Conservation (phyloP, 2,329 filamentous ascomycete genomes). For the Herpotrichia juniperi region DNA sequence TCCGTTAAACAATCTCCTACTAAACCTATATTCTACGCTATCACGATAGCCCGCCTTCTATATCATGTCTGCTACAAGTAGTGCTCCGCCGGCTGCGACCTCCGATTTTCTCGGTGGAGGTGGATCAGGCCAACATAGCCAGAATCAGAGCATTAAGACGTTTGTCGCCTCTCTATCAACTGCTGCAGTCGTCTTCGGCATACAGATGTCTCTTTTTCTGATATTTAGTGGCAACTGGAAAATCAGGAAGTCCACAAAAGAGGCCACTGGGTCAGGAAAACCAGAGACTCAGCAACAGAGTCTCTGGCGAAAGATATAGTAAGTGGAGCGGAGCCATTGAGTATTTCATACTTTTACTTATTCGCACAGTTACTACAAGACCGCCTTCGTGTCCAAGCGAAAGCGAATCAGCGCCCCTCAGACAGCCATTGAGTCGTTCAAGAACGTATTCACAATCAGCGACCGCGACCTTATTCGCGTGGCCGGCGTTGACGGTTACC, state of each 20-base stretch:
- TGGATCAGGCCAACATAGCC: slow-evolving; percentile 17
- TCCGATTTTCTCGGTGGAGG: not conserved
- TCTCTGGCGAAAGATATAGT: slow-evolving; percentile 47
- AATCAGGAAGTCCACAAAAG: slow-evolving; percentile 27
- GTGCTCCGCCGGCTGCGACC: not conserved
- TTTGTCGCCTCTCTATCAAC: slow-evolving; percentile 45
- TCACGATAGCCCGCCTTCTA: not conserved
- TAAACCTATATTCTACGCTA: not conserved
- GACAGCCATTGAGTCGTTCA: slow-evolving; percentile 44
- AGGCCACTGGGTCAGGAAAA: not conserved
- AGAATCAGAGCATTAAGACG: slow-evolving; percentile 45
- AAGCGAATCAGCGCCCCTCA: slow-evolving; percentile 41
- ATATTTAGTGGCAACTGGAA: slow-evolving; percentile 48
- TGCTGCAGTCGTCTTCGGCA: slow-evolving; percentile 42
- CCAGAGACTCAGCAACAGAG: slow-evolving; percentile 33
- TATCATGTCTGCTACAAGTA: slow-evolving; percentile 8
- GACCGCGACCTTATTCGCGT: slow-evolving; percentile 90
- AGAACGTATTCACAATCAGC: slow-evolving; percentile 67
- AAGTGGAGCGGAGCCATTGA: slow-evolving; percentile 10
- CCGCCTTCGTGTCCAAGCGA: slow-evolving; percentile 43
- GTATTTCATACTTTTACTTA: slow-evolving; percentile 17
- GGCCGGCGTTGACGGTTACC: slow-evolving; percentile 95
- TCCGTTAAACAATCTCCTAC: not conserved
- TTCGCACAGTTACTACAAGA: slow-evolving; percentile 44
- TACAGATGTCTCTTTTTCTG: slow-evolving; percentile 41